phyloP scores from a whole-genome alignment of 2,329 filamentous ascomycete species.

The Fusarium liriodendri region DNA sequence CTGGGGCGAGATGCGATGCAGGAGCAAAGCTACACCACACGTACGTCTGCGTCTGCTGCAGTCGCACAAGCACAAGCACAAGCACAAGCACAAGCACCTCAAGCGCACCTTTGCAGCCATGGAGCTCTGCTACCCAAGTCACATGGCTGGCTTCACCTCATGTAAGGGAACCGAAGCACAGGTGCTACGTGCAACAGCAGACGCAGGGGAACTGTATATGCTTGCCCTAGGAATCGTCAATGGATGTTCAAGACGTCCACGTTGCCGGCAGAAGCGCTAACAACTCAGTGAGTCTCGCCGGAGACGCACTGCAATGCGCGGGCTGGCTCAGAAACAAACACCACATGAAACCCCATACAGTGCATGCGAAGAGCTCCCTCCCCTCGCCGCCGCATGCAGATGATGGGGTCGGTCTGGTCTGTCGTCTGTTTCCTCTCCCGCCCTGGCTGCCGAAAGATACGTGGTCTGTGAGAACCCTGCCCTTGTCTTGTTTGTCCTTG shows the following conservation, averaged over 20 bases:
- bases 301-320: constrained; percentile 18
- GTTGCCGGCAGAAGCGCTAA: constrained; percentile 26
- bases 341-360: constrained; percentile 24
- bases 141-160: constrained; percentile 28
- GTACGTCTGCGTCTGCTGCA: constrained; percentile 6
- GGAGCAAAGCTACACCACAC: constrained; percentile 31
- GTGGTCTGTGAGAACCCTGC: constrained; percentile 35
- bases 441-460: constrained; percentile 29
- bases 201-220: constrained; percentile 27
- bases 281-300: constrained; percentile 13
- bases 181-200: constrained; percentile 27
- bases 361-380: constrained; percentile 2
- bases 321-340: constrained; percentile 2
- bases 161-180: constrained; percentile 17
- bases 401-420: constrained; percentile 14
- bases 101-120: constrained; percentile 8
- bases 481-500: neutral
- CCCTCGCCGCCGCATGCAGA: constrained; percentile 22
- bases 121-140: constrained; percentile 23
- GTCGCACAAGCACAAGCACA: constrained; percentile 4
- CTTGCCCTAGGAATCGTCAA: constrained; percentile 21
- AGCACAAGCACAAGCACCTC: constrained; percentile 8
- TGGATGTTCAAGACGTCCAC: constrained; percentile 21
- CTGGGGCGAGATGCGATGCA: constrained; percentile 27
- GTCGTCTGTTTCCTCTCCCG: constrained; percentile 14